These are phyloP conservation scores for Pelargonium citronellum DNA, from an alignment of 441 rosid species.

Conservation along the genomic window DNA sequence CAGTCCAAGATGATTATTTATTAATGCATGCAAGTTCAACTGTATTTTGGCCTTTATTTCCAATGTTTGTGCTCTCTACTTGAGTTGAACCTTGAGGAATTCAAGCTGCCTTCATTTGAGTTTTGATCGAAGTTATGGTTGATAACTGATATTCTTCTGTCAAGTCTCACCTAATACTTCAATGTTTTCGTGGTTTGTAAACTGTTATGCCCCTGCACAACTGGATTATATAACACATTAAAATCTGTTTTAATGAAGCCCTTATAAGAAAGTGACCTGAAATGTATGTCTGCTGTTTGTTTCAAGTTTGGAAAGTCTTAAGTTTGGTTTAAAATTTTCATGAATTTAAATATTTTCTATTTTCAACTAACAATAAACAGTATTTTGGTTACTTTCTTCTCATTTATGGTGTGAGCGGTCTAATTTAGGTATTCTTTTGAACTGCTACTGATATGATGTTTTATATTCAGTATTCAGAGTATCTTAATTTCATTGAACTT, in stretches of 20 bases:
- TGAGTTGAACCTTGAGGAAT: slow-evolving; percentile 8
- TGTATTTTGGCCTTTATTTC: slow-evolving; percentile 9
- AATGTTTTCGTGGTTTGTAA: not conserved
- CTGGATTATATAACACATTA: not conserved
- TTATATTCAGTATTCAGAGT: not conserved
- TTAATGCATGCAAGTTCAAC: not conserved
- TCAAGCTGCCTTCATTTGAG: not conserved
- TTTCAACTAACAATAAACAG: not conserved
- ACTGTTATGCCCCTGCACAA: not conserved
- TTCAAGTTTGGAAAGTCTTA: not conserved
- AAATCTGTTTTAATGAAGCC: not conserved
- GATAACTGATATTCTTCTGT: not conserved
- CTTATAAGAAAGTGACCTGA: not conserved
- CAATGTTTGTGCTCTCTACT: not conserved
- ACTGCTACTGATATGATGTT: not conserved
- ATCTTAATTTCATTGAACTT: not conserved
- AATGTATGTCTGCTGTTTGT: not conserved
- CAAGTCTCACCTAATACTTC: not conserved
- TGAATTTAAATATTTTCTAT: not conserved
- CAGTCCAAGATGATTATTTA: not conserved
- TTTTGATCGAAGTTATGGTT: not conserved
- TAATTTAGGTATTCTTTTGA: not conserved
- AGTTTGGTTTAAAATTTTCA: not conserved
- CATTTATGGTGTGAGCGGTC: slow-evolving; percentile 1
- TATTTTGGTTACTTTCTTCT: not conserved